Evolutionary conservation across 2,329 filamentous ascomycete species (phyloP).

Genomic region (Colletotrichum simmondsii): DNA sequence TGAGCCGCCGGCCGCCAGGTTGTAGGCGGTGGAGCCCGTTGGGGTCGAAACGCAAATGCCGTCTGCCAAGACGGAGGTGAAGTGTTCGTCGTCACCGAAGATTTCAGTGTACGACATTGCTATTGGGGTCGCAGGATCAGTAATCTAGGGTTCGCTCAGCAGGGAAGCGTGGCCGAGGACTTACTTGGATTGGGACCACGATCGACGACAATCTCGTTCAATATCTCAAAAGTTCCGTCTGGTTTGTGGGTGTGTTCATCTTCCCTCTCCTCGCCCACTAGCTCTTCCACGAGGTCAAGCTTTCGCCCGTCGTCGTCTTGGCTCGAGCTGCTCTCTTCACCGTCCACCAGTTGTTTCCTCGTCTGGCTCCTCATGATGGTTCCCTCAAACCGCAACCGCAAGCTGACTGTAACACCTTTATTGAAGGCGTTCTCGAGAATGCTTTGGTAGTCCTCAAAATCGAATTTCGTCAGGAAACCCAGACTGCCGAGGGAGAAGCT

Average conservation of each 20-base stretch:
- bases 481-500: constrained; percentile 92
- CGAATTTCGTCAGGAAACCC: constrained; percentile 96
- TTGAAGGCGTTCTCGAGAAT: constrained; percentile 79
- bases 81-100: constrained; percentile 94
- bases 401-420: constrained; percentile 87
- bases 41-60: constrained; percentile 94
- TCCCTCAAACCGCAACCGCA: constrained; percentile 90
- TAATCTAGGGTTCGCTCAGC: neutral
- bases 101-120: constrained; percentile 93
- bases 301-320: constrained; percentile 51
- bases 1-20: constrained; percentile 93
- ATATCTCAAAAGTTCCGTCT: constrained; percentile 86
- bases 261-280: constrained; percentile 87
- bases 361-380: constrained; percentile 87
- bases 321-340: constrained; percentile 38
- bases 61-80: constrained; percentile 93
- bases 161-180: constrained; percentile 43
- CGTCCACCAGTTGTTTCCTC: constrained; percentile 46
- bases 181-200: constrained; percentile 91
- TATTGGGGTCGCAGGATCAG: constrained; percentile 44
- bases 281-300: constrained; percentile 85
- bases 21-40: constrained; percentile 88
- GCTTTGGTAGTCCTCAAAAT: constrained; percentile 79
- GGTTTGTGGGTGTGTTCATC: constrained; percentile 87
- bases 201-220: constrained; percentile 98